A percentile compares a stretch with the other conserved stretches of the same genome.
Conservation (phyloP, 2,329 filamentous ascomycete genomes). For the Cercospora sp. region DNA sequence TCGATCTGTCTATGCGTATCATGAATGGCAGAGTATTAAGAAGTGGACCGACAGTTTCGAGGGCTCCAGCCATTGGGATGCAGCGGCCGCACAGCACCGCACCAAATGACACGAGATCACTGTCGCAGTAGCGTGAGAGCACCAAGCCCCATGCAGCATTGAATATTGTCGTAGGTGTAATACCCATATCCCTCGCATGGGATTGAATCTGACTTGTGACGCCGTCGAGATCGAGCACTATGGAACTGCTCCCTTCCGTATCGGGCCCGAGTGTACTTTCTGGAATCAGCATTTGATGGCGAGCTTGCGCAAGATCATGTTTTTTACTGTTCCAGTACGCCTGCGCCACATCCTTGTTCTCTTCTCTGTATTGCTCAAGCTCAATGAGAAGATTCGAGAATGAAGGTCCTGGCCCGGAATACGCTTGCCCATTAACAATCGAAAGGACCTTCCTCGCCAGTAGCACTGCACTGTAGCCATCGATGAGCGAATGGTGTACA, state of each 20-base stretch:
- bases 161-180: neutral
- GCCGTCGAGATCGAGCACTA: neutral
- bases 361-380: neutral
- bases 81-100: conserved; percentile 5
- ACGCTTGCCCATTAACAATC: neutral
- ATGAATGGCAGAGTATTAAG: conserved; percentile 3
- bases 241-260: neutral
- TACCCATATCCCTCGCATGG: neutral
- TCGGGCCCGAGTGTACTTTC: neutral
- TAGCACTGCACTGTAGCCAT: neutral
- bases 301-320: neutral
- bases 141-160: conserved; percentile 6
- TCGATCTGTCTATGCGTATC: neutral
- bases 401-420: neutral
- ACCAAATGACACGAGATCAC: neutral
- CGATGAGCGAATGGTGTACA: neutral
- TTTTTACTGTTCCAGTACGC: neutral
- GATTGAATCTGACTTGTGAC: neutral
- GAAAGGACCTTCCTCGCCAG: neutral
- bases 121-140: neutral
- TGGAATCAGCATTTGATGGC: neutral
- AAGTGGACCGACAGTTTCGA: conserved; percentile 4
- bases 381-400: neutral
- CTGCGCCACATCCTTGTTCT: neutral
- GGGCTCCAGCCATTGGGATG: conserved; percentile 2